phyloP scores from a whole-genome alignment of 2,329 filamentous ascomycete species.

The Tolypocladium ovalisporum region DNA sequence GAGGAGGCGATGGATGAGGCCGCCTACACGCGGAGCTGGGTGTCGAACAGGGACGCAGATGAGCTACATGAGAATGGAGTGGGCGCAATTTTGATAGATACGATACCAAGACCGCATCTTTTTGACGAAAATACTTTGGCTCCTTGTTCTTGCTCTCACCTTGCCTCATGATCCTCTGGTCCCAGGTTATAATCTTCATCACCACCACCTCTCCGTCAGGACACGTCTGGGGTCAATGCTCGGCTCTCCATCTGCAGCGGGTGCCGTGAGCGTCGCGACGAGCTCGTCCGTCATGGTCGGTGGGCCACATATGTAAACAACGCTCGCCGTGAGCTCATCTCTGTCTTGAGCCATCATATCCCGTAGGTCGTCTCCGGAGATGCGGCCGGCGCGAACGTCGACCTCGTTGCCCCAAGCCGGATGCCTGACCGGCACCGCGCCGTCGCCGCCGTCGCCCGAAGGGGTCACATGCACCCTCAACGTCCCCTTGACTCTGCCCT shows the following conservation, averaged over 20 bases:
- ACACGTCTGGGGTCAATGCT: constrained; percentile 36
- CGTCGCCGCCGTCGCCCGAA: constrained; percentile 2
- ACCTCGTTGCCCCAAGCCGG: constrained; percentile 5
- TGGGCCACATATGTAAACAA: constrained; percentile 59
- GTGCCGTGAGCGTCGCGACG: constrained; percentile 32
- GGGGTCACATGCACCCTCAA: constrained; percentile 39
- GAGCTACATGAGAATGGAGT: not conserved
- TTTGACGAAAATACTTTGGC: not conserved
- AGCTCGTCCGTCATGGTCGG: constrained; percentile 59
- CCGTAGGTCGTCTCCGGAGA: constrained; percentile 29
- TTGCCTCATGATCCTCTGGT: too few relatives aligned
- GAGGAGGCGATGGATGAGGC: not conserved
- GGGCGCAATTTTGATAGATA: not conserved
- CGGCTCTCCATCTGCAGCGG: constrained; percentile 11
- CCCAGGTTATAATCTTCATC: not conserved
- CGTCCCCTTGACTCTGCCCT: constrained; percentile 24
- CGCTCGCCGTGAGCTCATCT: constrained; percentile 18
- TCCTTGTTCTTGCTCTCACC: not conserved
- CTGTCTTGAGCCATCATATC: constrained; percentile 21
- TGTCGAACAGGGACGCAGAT: too few relatives aligned
- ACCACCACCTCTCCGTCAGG: constrained; percentile 57
- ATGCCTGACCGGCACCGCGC: not conserved
- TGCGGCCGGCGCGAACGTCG: constrained; percentile 24
- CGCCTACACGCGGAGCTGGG: not conserved
- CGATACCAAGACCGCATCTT: not conserved